Conservation (phyloP, 139 green algal species). For the Ulvella scutata region DNA sequence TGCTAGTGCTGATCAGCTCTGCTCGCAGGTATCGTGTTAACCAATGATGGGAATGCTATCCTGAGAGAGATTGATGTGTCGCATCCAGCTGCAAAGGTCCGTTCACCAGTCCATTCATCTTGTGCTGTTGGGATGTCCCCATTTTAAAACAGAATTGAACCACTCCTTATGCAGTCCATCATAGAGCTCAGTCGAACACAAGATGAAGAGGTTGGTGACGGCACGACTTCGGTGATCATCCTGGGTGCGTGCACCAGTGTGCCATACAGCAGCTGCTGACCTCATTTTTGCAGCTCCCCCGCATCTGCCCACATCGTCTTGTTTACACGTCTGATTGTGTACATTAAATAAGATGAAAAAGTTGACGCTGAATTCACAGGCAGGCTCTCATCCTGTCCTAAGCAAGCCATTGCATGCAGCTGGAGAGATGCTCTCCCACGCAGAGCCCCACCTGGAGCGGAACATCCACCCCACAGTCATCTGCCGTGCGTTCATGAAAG, state of each 20-base stretch:
- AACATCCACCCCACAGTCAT: constrained; percentile 96
- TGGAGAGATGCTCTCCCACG: constrained; percentile 73
- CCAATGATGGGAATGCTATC: constrained; percentile 98
- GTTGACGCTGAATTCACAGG: background rate
- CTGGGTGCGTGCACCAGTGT: constrained; percentile 32
- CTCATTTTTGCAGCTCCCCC: too few relatives aligned
- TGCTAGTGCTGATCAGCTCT: background rate
- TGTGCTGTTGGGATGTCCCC: background rate
- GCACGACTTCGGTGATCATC: constrained; percentile 99
- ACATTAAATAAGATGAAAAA: too few relatives aligned
- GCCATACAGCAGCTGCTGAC: too few relatives aligned
- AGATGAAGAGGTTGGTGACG: constrained; percentile 97
- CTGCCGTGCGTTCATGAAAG: constrained; percentile 65
- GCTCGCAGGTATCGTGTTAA: constrained; percentile 83
- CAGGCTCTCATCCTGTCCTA: background rate
- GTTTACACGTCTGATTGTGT: too few relatives aligned
- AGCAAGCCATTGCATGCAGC: constrained; percentile 21
- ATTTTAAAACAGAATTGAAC: background rate
- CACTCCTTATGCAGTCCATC: constrained; percentile 55
- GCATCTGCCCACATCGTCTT: too few relatives aligned
- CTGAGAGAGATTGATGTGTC: constrained; percentile 93
- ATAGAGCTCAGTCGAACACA: constrained; percentile 96
- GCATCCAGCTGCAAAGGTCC: constrained; percentile 92
- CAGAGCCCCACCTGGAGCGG: constrained; percentile 84
- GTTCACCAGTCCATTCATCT: background rate